Base-by-base conservation (phyloP, 371 early-diverging fungal genomes). In the Phascolomyces articulosus region DNA sequence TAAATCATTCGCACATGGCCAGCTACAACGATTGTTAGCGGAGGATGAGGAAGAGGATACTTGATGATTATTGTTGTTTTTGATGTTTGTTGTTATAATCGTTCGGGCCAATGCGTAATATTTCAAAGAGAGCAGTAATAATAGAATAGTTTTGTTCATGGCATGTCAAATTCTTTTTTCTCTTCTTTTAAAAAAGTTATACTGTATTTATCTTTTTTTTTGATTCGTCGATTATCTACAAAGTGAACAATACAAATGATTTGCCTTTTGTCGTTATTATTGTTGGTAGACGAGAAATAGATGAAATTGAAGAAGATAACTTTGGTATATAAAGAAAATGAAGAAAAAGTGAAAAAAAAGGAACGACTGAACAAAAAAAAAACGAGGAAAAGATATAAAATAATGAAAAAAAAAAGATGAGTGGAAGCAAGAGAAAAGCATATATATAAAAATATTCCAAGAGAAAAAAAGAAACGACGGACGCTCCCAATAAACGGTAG, bases 391-490 rank as follows among this genome's bases (percentile, higher is more conserved):
- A 28, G 29, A 31, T 31, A 60, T 18, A 60, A 21, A 15, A 40
- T 13, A 16, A 57, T 18, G 20, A 40, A 1, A 21, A 13, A 57
- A 13, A 40, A 38, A 40, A 40, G 40, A 16, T 13, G 4, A 44
- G 44, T 34, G 34, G 34, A 34, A 34, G 34, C 34, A 34, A 34
- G 34, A 34, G 20, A 24, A 20, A 23, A 40, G 40, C 40, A 57
- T 40, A 31, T 21, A 57, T 57, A 57, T 57, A 57, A 20, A 38
- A 40, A 38, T 57, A 40, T 31, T 57, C 40, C 40, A 57, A 38
- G 31, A 40, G 40, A 38, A 40, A 31, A 49, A 49, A 60, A 60
- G 61, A 60, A 60, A 51, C 40, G 61, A 60, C 61, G 61, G 51
- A 63, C 63, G 63, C 41, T 38, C 38, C n/a, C 51, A 58, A 57